Percentiles rank a stretch among this genome's conserved stretches.
phyloP scores from a whole-genome alignment of 352 stramenopile genomes.

The Elongisporangium undulatum region DNA sequence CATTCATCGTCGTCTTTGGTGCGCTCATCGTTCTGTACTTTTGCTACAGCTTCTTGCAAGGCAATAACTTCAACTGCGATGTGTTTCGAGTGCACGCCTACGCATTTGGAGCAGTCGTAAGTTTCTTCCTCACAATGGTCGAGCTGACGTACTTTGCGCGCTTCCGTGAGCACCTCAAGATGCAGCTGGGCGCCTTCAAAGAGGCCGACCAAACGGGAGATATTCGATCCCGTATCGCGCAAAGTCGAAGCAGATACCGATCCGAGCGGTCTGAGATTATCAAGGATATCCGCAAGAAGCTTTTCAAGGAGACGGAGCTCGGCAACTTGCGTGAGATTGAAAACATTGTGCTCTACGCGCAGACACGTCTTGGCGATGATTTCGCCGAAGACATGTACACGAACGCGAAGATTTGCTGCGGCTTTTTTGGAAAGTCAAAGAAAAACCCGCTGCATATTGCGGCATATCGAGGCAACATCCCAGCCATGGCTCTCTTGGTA shows the following conservation, averaged over 20 bases:
- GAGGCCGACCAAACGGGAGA: conserved; percentile 80
- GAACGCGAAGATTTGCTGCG: conserved; percentile 39
- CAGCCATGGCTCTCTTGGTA: conserved; percentile 47
- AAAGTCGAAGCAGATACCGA: conserved; percentile 24
- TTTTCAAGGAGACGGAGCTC: conserved; percentile 67
- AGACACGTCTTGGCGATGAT: conserved; percentile 40
- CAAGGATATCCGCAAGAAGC: conserved; percentile 58
- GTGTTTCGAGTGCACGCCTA: conserved; percentile 28
- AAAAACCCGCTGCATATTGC: conserved; percentile 84
- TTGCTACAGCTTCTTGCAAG: conserved; percentile 49
- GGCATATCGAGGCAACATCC: conserved; percentile 60
- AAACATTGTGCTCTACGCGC: conserved; percentile 39
- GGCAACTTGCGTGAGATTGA: conserved; percentile 59
- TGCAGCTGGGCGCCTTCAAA: conserved; percentile 81
- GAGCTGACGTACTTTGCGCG: conserved; percentile 77
- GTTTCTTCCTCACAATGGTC: conserved; percentile 53
- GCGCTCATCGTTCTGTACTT: conserved; percentile 63
- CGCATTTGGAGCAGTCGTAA: conserved; percentile 34
- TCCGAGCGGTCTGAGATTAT: conserved; percentile 40
- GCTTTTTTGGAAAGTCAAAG: conserved; percentile 59
- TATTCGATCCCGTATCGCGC: conserved; percentile 45
- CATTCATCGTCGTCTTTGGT: conserved; percentile 45
- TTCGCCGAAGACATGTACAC: conserved; percentile 65
- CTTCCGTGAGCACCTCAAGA: conserved; percentile 84
- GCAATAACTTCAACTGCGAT: conserved; percentile 64